Conservation (phyloP, 345 rosid species). For the Kandelia obovata region DNA sequence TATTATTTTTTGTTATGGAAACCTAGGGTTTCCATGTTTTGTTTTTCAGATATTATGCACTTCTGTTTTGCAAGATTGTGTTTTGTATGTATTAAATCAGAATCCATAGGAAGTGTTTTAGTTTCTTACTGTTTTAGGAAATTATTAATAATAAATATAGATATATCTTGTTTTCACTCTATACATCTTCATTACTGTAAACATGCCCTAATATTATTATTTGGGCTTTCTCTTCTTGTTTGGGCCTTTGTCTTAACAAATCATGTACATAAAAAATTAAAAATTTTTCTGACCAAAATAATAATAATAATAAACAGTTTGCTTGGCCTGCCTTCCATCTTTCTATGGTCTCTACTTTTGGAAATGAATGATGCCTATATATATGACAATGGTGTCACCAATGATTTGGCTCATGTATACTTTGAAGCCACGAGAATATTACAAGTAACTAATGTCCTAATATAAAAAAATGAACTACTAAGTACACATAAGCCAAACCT, state of each 20-base stretch:
- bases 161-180: conserved; percentile 3
- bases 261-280: conserved; percentile 14
- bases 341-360: neutral
- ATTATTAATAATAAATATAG: conserved; percentile 1
- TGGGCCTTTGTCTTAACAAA: conserved; percentile 3
- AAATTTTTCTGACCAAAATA: neutral
- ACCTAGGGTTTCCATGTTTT: conserved; percentile 44
- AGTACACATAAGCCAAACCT: no score
- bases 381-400: conserved; percentile 7
- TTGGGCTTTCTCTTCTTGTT: conserved; percentile 8
- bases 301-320: neutral
- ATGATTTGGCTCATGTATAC: no score
- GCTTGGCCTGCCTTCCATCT: neutral
- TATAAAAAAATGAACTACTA: no score
- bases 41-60: conserved; percentile 16
- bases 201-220: conserved; percentile 18
- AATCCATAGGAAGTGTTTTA: neutral
- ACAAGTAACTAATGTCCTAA: no score
- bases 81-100: conserved; percentile 50
- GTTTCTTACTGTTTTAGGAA: conserved; percentile 3
- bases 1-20: conserved; percentile 20
- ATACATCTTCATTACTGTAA: neutral
- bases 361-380: conserved; percentile 1
- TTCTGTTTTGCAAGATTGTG: conserved; percentile 23
- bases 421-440: no score